Conservation (phyloP, 2,329 filamentous ascomycete genomes). For the Ampelomyces quisqualis region DNA sequence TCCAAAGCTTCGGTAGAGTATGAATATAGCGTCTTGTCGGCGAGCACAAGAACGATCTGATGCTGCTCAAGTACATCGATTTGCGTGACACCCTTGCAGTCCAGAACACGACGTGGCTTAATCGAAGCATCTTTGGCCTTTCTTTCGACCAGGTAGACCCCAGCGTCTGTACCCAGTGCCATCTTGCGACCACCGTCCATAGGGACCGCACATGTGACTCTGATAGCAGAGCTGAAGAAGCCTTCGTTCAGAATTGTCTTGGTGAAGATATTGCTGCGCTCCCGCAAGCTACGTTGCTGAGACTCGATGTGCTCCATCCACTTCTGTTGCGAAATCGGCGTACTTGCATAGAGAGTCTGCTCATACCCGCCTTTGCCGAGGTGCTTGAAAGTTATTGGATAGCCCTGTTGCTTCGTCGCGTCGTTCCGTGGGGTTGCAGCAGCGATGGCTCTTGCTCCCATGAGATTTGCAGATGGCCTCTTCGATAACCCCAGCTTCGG, state of each 20-base stretch:
- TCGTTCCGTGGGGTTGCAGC: slow-evolving; percentile 43
- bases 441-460: slow-evolving; percentile 52
- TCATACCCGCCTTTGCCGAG: slow-evolving; percentile 95
- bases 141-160: slow-evolving; percentile 88
- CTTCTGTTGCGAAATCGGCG: slow-evolving; percentile 83
- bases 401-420: slow-evolving; percentile 65
- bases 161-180: slow-evolving; percentile 90
- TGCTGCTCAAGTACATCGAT: slow-evolving; percentile 97
- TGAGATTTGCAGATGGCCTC: slow-evolving; percentile 80
- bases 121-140: slow-evolving; percentile 76
- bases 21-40: slow-evolving; percentile 89
- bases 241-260: slow-evolving; percentile 73
- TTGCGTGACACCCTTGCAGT: slow-evolving; percentile 85
- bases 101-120: slow-evolving; percentile 79
- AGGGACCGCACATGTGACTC: slow-evolving; percentile 92
- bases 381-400: slow-evolving; percentile 94
- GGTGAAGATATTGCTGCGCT: slow-evolving; percentile 69
- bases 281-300: slow-evolving; percentile 82
- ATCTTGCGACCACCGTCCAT: slow-evolving; percentile 94
- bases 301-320: slow-evolving; percentile 95
- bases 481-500: slow-evolving; percentile 78
- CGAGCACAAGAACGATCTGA: slow-evolving; percentile 82
- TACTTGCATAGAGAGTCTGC: slow-evolving; percentile 81
- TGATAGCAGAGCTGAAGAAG: slow-evolving; percentile 85
- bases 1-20: slow-evolving; percentile 87